Conservation (phyloP, 2,329 filamentous ascomycete genomes). For the Colletotrichum navitas region DNA sequence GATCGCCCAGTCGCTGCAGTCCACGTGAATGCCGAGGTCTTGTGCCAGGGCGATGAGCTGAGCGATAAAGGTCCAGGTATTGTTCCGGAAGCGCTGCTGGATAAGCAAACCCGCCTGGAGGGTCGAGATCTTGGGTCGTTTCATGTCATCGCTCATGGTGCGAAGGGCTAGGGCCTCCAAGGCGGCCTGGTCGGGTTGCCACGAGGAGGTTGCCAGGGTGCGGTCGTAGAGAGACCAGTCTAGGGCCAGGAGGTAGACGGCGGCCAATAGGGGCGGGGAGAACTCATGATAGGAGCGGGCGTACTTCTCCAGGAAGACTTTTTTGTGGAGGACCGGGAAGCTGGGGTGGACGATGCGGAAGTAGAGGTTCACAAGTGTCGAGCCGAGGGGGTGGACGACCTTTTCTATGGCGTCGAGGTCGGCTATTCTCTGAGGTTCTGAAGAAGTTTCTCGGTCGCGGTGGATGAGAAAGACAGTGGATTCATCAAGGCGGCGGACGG, state of each 20-base stretch:
- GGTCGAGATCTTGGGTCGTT: constrained; percentile 66
- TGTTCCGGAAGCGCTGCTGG: constrained; percentile 61
- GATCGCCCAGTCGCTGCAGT: constrained; percentile 72
- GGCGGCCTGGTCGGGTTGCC: constrained; percentile 49
- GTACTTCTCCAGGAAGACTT: constrained; percentile 73
- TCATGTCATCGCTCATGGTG: constrained; percentile 62
- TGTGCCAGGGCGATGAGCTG: constrained; percentile 70
- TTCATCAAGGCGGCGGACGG: constrained; percentile 51
- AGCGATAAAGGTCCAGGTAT: constrained; percentile 63
- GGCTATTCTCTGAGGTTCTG: constrained; percentile 56
- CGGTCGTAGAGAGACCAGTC: constrained; percentile 72
- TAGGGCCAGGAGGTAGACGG: constrained; percentile 72
- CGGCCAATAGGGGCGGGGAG: constrained; percentile 69
- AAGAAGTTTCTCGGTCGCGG: constrained; percentile 52
- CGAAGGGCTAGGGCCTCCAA: constrained; percentile 56
- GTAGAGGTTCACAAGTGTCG: constrained; percentile 74
- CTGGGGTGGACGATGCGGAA: constrained; percentile 72
- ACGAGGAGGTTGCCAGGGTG: constrained; percentile 55
- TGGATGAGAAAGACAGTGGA: constrained; percentile 54
- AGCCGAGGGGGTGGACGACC: constrained; percentile 72
- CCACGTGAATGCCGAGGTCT: constrained; percentile 70
- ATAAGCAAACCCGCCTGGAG: constrained; percentile 67
- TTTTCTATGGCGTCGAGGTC: constrained; percentile 68
- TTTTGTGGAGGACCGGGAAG: constrained; percentile 71
- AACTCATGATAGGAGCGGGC: constrained; percentile 68